Percentiles rank a stretch among this genome's conserved stretches.
Conservation (phyloP, 345 rosid genomes). For the Lumnitzera racemosa region DNA sequence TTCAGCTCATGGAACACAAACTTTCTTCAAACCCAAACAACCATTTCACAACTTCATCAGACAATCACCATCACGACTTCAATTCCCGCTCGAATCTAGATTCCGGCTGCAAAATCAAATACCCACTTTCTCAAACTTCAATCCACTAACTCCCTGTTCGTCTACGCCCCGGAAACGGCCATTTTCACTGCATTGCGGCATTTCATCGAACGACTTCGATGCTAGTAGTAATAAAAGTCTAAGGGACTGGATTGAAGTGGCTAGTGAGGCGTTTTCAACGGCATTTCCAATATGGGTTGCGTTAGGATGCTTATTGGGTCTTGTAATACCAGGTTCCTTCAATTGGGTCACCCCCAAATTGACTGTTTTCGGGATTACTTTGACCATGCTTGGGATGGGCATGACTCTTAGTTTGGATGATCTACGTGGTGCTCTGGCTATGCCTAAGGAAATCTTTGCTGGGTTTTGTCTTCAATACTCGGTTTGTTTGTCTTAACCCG, state of each 20-base stretch:
- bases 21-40: no score
- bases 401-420: constrained; percentile 87
- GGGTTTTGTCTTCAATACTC: constrained; percentile 82
- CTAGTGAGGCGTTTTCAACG: constrained; percentile 58
- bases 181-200: constrained; percentile 32
- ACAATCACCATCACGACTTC: no score
- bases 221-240: constrained; percentile 25
- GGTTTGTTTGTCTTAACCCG: constrained; percentile 32
- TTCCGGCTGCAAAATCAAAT: no score
- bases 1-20: no score
- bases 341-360: constrained; percentile 69
- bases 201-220: constrained; percentile 40
- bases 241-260: constrained; percentile 53
- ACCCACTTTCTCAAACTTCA: no score
- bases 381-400: constrained; percentile 95
- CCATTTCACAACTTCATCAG: no score
- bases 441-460: constrained; percentile 74
- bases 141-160: no score
- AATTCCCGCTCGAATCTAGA: no score
- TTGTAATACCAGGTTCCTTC: constrained; percentile 56
- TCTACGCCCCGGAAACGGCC: background rate
- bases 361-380: constrained; percentile 56
- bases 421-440: constrained; percentile 66
- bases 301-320: constrained; percentile 66
- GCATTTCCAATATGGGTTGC: constrained; percentile 90